Evolutionary conservation across 2,329 filamentous ascomycete species (phyloP).

Genomic region (Cercospora brassicicola): DNA sequence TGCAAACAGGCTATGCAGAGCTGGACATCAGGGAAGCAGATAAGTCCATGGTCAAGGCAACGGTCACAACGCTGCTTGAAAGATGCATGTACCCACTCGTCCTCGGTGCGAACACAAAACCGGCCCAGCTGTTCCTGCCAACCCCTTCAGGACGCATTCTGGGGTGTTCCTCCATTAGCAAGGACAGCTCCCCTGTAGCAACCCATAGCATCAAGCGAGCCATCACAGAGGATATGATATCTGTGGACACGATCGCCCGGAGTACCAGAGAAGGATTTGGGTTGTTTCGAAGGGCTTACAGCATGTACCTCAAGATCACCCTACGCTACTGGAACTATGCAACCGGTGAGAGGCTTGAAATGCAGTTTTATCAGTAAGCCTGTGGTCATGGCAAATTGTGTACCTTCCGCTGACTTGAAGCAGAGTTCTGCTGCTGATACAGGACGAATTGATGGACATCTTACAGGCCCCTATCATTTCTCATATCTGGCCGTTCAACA

Average conservation of each 20-base stretch:
- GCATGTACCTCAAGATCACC: constrained; percentile 1
- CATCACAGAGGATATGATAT: constrained; percentile 10
- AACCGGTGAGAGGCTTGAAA: not conserved
- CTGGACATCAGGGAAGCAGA: not conserved
- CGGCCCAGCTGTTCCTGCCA: not conserved
- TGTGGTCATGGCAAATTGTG: not conserved
- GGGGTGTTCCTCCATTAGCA: constrained; percentile 3
- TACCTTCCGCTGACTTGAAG: not conserved
- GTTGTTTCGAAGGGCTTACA: not conserved
- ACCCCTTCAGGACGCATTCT: constrained; percentile 8
- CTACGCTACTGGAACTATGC: constrained; percentile 3
- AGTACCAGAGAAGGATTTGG: not conserved
- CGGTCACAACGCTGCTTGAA: constrained; percentile 5
- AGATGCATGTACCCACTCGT: constrained; percentile 10
- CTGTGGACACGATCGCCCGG: not conserved
- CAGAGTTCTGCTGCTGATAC: not conserved
- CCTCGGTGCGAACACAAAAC: not conserved
- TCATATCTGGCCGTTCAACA: constrained; percentile 8
- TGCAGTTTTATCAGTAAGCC: not conserved
- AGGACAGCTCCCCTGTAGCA: not conserved
- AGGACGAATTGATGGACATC: not conserved
- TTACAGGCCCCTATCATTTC: not conserved
- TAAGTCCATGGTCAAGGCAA: not conserved
- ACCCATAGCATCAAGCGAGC: constrained; percentile 7
- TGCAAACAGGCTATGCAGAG: not conserved